Evolutionary conservation across 1,284 basidiomycete species (phyloP).

Genomic region (Meira nashicola): DNA sequence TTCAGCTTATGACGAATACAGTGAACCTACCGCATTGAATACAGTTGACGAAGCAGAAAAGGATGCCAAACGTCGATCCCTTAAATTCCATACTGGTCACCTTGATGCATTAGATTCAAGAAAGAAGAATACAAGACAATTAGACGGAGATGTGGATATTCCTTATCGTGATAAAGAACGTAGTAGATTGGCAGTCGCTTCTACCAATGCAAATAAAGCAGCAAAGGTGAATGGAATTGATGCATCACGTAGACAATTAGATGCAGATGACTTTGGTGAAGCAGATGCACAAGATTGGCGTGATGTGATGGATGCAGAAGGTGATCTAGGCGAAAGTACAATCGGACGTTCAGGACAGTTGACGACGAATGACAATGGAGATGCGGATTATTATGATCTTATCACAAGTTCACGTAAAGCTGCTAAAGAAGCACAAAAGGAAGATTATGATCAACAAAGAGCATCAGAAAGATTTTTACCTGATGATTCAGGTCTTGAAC

Average conservation of each 20-base stretch:
- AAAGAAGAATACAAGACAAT: constrained; percentile 18
- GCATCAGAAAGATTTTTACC: constrained; percentile 6
- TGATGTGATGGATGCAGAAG: constrained; percentile 40
- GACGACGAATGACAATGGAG: constrained; percentile 24
- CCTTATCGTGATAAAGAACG: constrained; percentile 48
- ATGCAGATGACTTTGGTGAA: constrained; percentile 43
- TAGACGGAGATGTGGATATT: constrained; percentile 49
- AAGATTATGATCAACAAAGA: constrained; percentile 42
- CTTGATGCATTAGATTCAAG: constrained; percentile 28
- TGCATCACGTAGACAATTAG: constrained; percentile 7
- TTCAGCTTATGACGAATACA: constrained; percentile 23
- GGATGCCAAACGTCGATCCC: constrained; percentile 29
- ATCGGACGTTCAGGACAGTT: constrained; percentile 8
- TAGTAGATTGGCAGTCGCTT: constrained; percentile 41
- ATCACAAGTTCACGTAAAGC: constrained; percentile 30
- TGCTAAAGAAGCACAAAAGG: constrained; percentile 38
- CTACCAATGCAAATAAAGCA: constrained; percentile 36
- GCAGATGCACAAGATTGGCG: constrained; percentile 41
- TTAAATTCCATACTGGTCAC: constrained; percentile 47
- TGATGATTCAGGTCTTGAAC: constrained; percentile 30
- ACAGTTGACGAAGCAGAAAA: constrained; percentile 41
- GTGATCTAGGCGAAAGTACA: constrained; percentile 12
- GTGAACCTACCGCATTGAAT: constrained; percentile 41
- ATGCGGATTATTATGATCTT: constrained; percentile 49
- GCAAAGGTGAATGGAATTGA: constrained; percentile 19